Base-by-base conservation (phyloP, 306 rosid genomes). In the Cucumis cinereus region DNA sequence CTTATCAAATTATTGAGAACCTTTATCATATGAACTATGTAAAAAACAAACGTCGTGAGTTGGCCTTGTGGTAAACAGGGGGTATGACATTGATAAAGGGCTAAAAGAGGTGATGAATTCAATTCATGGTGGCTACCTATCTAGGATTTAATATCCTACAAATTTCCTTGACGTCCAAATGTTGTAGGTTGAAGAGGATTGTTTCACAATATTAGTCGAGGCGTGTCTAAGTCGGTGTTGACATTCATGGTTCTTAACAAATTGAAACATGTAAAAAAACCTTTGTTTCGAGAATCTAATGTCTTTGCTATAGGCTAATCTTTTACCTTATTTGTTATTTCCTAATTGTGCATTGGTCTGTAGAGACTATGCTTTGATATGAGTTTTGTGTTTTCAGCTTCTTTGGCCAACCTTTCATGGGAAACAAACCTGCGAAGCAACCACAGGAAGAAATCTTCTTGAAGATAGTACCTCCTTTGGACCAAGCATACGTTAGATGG, bases 381-480 rank as follows among this genome's bases (percentile, higher is more conserved):
- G 7, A 19, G 23, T 79, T 72, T 10, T 45, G 3, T 26, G 43
- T 73, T 73, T 50, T 22, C 77, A 73, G 61, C 47, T 73, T 50
- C 47, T 53, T 7, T 72, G 22, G 24, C 3, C 1, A 57, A 33
- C 68, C 75, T 52, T 74, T 75, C 83, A 91, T 89, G 97, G 97
- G 94, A 81, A 91, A 91, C 87, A 82, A 77, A 63, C 73, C 81
- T 10, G 92, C 35, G 35, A 91, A 87, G 84, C 90, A 80, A 82
- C 89, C 79, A 82, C 59, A 45, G 30, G 85, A 72, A 43, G 83
- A 70, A 45, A 52, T 86, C 11, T 72, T 81, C 4, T 73, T 89
- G 84, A 91, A 91, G 84, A 66, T 89, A 43, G 84, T 60, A 26
- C 92, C 97, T 70, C 97, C 94, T 3, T 28, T 91, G 85, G 93